Percentiles rank a stretch among this genome's conserved stretches.
Conservation (phyloP, 2,329 filamentous ascomycete species). For the Bisporella sp. region DNA sequence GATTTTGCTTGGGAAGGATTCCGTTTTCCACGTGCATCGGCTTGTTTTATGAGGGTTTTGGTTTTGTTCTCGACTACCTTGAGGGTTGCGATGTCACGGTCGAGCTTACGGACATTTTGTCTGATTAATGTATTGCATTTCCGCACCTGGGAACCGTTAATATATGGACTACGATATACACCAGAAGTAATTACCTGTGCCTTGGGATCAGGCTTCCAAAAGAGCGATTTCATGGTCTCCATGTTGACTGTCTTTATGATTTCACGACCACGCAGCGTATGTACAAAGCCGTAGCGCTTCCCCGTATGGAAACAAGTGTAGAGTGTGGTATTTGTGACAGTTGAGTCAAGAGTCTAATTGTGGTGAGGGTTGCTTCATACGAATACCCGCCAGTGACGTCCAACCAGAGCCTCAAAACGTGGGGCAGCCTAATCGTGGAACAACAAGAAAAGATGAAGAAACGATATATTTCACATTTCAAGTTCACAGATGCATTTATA, state of each 20-base stretch:
- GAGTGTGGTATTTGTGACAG: too few relatives aligned
- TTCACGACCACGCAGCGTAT: too few relatives aligned
- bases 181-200: constrained; percentile 61
- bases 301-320: too few relatives aligned
- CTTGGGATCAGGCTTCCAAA: constrained; percentile 88
- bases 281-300: too few relatives aligned
- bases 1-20: constrained; percentile 74
- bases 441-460: too few relatives aligned
- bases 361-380: too few relatives aligned
- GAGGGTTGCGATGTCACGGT: constrained; percentile 79
- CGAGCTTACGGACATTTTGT: constrained; percentile 84
- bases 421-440: constrained; percentile 1
- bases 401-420: constrained; percentile 8
- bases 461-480: too few relatives aligned
- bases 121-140: constrained; percentile 93
- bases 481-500: too few relatives aligned
- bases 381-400: too few relatives aligned
- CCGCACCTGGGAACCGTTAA: constrained; percentile 56
- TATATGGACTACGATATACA: not conserved
- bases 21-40: constrained; percentile 72
- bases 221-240: constrained; percentile 81
- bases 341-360: too few relatives aligned
- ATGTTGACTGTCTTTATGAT: constrained; percentile 38
- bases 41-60: constrained; percentile 74
- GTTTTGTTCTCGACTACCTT: constrained; percentile 78